phyloP scores from a whole-genome alignment of 2,329 filamentous ascomycete genomes.

The Epichloe amarillans region DNA sequence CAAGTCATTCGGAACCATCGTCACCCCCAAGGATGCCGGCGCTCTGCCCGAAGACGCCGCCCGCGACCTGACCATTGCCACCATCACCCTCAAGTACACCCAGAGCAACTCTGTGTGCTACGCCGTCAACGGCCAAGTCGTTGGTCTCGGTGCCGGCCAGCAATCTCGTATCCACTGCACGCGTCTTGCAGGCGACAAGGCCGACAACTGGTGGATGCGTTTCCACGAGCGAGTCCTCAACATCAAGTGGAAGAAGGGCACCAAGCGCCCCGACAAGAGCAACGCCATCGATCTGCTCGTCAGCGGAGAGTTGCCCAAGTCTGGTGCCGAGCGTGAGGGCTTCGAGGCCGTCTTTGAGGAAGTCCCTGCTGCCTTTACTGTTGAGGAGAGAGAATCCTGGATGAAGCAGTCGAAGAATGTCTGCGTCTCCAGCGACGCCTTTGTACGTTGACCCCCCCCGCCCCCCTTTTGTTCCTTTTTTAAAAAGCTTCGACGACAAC shows the following conservation, averaged over 20 bases:
- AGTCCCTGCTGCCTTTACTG: constrained; percentile 69
- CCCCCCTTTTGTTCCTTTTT: not conserved
- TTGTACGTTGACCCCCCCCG: constrained; percentile 45
- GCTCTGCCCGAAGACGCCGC: constrained; percentile 68
- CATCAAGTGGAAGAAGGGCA: constrained; percentile 95
- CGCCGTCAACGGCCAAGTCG: constrained; percentile 80
- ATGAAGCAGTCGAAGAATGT: constrained; percentile 69
- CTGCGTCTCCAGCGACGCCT: constrained; percentile 84
- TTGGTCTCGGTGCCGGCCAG: constrained; percentile 90
- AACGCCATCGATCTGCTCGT: constrained; percentile 95
- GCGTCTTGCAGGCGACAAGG: constrained; percentile 90
- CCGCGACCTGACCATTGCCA: constrained; percentile 85
- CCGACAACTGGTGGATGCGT: constrained; percentile 99
- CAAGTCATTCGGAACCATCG: constrained; percentile 70
- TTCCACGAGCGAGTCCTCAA: constrained; percentile 82
- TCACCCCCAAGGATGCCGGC: constrained; percentile 69
- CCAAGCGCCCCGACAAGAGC: constrained; percentile 93
- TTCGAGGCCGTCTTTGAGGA: constrained; percentile 88
- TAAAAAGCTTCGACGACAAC: no score
- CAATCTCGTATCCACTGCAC: constrained; percentile 99
- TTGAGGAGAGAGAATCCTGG: constrained; percentile 78
- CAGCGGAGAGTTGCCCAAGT: constrained; percentile 75
- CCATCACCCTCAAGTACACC: constrained; percentile 95
- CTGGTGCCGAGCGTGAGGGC: constrained; percentile 68
- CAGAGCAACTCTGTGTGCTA: constrained; percentile 99